Percentiles rank a stretch among this genome's conserved stretches.
phyloP scores from a whole-genome alignment of 148 eudicot species.

The Persicaria maculosa region DNA sequence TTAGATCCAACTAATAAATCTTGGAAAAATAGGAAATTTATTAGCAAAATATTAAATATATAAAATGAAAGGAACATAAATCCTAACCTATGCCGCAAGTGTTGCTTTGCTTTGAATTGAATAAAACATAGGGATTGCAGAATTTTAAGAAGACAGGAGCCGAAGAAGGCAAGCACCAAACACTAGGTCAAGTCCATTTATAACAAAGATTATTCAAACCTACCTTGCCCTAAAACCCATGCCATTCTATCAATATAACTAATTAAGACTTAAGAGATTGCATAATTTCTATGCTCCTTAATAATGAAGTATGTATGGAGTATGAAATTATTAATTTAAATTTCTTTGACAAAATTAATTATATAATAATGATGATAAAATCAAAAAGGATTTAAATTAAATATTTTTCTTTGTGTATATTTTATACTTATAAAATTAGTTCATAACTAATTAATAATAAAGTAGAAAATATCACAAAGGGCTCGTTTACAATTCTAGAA shows the following conservation, averaged over 20 bases:
- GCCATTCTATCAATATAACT: not conserved
- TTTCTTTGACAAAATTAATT: too few relatives aligned
- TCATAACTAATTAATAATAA: too few relatives aligned
- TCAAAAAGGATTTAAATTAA: too few relatives aligned
- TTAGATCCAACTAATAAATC: too few relatives aligned
- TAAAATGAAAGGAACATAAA: not conserved
- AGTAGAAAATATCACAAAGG: too few relatives aligned
- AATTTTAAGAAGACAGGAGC: slow-evolving; percentile 6
- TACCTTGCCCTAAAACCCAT: not conserved
- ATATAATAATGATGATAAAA: too few relatives aligned
- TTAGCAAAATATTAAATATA: not conserved
- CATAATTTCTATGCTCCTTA: not conserved
- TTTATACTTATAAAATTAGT: too few relatives aligned
- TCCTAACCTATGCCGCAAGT: slow-evolving; percentile 13
- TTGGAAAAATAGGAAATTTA: too few relatives aligned
- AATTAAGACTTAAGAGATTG: not conserved
- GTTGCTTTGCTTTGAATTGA: not conserved
- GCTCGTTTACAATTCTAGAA: too few relatives aligned
- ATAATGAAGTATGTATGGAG: too few relatives aligned
- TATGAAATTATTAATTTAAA: too few relatives aligned
- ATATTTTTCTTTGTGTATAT: too few relatives aligned
- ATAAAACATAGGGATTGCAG: slow-evolving; percentile 2
- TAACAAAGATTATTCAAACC: not conserved
- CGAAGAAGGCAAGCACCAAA: not conserved
- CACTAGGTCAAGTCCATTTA: slow-evolving; percentile 5